Evolutionary conservation across 2,329 filamentous ascomycete species (phyloP).

Genomic region (Meredithiella fracta): DNA sequence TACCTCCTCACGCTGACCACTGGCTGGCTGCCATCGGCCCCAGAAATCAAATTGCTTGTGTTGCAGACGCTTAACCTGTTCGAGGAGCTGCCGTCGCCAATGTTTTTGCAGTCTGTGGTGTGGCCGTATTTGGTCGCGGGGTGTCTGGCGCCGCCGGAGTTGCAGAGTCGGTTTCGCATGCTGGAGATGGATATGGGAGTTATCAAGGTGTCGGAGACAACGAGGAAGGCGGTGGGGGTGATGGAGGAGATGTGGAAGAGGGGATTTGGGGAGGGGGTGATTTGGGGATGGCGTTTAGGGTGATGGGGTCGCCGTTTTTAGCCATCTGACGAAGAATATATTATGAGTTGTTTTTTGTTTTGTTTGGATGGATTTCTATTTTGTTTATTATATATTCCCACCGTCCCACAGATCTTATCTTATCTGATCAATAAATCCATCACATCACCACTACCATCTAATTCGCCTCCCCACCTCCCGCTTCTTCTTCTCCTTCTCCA

Average conservation of each 20-base stretch:
- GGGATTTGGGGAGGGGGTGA: conserved; percentile 7
- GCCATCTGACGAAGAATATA: conserved; percentile 4
- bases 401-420: no score
- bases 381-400: conserved; percentile 3
- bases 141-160: conserved; percentile 24
- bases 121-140: conserved; percentile 29
- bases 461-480: conserved; percentile 20
- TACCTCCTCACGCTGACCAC: conserved; percentile 33
- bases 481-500: conserved; percentile 16
- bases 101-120: conserved; percentile 23
- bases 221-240: conserved; percentile 27
- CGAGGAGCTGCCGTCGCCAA: conserved; percentile 21
- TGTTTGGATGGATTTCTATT: background rate
- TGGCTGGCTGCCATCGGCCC: conserved; percentile 33
- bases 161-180: conserved; percentile 27
- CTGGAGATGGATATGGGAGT: conserved; percentile 27
- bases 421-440: no score
- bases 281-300: conserved; percentile 7
- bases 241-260: conserved; percentile 32
- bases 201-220: conserved; percentile 29
- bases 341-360: background rate
- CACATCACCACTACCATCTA: conserved; percentile 25
- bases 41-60: conserved; percentile 25
- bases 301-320: conserved; percentile 11
- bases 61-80: conserved; percentile 18